These are phyloP conservation scores for Lepidium sativum DNA, from an alignment of 345 rosid species.

Conservation along the genomic window DNA sequence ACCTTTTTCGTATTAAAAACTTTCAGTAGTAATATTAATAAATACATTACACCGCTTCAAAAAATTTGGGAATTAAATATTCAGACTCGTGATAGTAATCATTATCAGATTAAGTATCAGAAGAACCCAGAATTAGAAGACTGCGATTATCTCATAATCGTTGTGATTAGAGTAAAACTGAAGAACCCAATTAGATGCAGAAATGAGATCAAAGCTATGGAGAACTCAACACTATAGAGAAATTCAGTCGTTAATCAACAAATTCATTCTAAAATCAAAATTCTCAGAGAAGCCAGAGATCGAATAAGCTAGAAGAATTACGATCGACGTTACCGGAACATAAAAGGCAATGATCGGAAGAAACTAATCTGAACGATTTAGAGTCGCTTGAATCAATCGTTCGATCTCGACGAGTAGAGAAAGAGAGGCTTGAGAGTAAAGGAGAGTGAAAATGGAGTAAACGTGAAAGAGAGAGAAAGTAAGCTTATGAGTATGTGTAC, in stretches of 20 bases:
- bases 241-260: neutral
- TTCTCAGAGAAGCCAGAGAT: neutral
- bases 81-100: conserved; percentile 7
- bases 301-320: neutral
- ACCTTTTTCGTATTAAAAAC: neutral
- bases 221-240: too few species aligned
- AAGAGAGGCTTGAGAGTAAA: neutral
- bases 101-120: neutral
- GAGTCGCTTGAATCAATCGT: neutral
- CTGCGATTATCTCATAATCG: neutral
- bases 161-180: neutral
- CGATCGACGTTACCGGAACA: neutral
- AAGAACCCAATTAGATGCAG: neutral
- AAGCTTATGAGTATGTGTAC: conserved; percentile 9
- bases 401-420: neutral
- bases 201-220: neutral
- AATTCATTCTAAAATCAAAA: neutral
- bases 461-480: conserved; percentile 13
- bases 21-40: conserved; percentile 2
- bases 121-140: neutral
- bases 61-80: neutral
- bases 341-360: neutral
- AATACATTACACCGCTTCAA: neutral
- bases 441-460: conserved; percentile 12
- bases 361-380: conserved; percentile 2